Base-by-base conservation (phyloP, 306 rosid species). In the Dryas octopetala region DNA sequence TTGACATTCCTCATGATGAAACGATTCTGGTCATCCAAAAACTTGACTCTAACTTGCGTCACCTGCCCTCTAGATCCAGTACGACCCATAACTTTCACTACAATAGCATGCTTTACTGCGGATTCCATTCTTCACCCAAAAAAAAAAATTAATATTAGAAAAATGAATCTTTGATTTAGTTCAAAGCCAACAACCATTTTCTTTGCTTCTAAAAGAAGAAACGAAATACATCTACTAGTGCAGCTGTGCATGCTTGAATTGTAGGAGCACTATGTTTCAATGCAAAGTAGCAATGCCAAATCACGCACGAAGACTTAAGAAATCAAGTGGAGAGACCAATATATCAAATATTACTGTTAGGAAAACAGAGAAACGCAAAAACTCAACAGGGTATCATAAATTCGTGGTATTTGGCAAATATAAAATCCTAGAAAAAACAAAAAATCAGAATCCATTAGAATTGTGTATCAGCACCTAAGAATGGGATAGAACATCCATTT, bases 31-130 rank as follows among this genome's bases (percentile, higher is more conserved):
- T 86, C 87, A 68, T 86, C 87, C 70, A 80, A 9, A 75, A 86
- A 86, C 85, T 83, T 78, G 41, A 83, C 85, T 68, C 87, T 78
- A 13, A 86, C 89, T 66, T 86, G 87, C 69, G 89, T 86, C 77
- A 86, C 85, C 61, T 86, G 87, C 26, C 85, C 89, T 78, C 82
- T 73, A 3, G 89, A 86, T 48, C 89, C 85, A 63, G 86, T 84
- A 0, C 85, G 79, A 9, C 88, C 90, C 83, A 86, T 81, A 28
- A 86, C 85, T 59, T 83, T 86, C 55, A 86, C 80, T 44, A 86
- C 84, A 13, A 80, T 32, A 8, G 80, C 88, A 14, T 86, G 86
- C 83, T 86, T 84, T 23, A 74, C 82, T 4, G 66, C 73, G 57
- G 82, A 76, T 5, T 86, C 83, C 90, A 86, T 86, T 76, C 88